Base-by-base conservation (phyloP, 345 rosid genomes). In the Gossypium thurberi region DNA sequence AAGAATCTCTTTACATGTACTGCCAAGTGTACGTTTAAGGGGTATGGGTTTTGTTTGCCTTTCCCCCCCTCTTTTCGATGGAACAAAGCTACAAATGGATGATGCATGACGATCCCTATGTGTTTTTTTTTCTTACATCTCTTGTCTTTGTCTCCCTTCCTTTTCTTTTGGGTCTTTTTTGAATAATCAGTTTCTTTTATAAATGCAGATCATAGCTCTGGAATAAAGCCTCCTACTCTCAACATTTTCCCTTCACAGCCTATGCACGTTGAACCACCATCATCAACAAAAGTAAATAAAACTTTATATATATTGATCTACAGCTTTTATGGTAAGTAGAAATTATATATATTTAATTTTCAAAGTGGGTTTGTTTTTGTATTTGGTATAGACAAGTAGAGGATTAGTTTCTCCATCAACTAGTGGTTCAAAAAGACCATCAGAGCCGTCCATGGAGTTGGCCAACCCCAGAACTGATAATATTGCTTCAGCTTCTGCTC, bases 161-260 rank as follows among this genome's bases (percentile, higher is more conserved):
- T 25, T 58, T 33, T 77, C 28, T 25, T 51, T 77, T 65, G 43
- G 69, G 74, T 69, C 77, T 33, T 63, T 53, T 69, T 56, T 63
- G 25, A 55, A 18, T 57, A 56, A 65, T 68, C 33, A 50, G 21
- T 42, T 33, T 28, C 15, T 59, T 57, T 4, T 59, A 15, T 84
- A 10, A 79, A 37, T 68, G 85, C 95, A 91, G 94, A 88, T 71
- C 83, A 79, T 73, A 84, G 78, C 79, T 75, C 88, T 66, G 91
- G 79, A 66, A 90, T 91, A 94, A 89, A 93, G 73, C 99, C 99
- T 78, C 97, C 98, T 73, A 96, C 97, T 75, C 86, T 93, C 51
- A 93, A 91, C 87, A 96, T 96, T 76, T 96, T 96, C 81, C 99
- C 99, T 28, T 93, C 99, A 59, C 96, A 90, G 73, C 99, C 99